Evolutionary conservation across 1,284 basidiomycete species (phyloP), one percentile per base, ranked within the genome.

Genomic region (Earliella scabrosa): DNA sequence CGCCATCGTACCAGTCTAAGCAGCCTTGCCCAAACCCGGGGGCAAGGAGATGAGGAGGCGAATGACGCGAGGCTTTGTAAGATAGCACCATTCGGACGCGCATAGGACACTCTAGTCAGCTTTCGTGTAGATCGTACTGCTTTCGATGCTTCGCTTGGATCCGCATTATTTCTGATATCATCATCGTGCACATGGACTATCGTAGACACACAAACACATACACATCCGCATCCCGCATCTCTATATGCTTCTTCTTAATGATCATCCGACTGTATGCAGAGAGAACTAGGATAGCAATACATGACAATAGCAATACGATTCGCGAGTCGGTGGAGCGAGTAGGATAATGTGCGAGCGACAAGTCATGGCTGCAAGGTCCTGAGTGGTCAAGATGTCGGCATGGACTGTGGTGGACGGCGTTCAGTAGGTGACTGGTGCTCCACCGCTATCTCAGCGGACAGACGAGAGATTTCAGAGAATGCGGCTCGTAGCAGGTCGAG

Each of bases 381-480:
- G 23, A 11, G 21, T 14, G n/a, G n/a, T 35, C 21, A 46, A 8
- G 45, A 46, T n/a, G 48, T 9, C 1, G 60, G 14, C 3, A 49
- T 16, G 5, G 18, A 52, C 35, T 39, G 36, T 24, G 40, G 36
- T 21, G 45, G 13, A 11, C 20, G 52, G 7, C 36, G 38, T 13
- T 58, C 54, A 13, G 45, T 47, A 7, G 49, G 45, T 10, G 57
- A 50, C 26, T 41, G 45, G 29, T 56, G 52, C 35, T 67, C 65
- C 13, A 64, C 52, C 2, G 86, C 78, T 14, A 92, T 82, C 61
- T 93, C 87, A 0, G 87, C 79, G 5, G 84, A 82, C 13, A 94
- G 77, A 38, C 92, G 79, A 8, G 92, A 93, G 44, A 94, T 94
- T 63, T 92, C 89, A 14, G 89, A 90, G 68, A 95, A 93, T 0